Base-by-base conservation (phyloP, 1,139 yeast genomes). In the Saccharomycopsis phalli region DNA sequence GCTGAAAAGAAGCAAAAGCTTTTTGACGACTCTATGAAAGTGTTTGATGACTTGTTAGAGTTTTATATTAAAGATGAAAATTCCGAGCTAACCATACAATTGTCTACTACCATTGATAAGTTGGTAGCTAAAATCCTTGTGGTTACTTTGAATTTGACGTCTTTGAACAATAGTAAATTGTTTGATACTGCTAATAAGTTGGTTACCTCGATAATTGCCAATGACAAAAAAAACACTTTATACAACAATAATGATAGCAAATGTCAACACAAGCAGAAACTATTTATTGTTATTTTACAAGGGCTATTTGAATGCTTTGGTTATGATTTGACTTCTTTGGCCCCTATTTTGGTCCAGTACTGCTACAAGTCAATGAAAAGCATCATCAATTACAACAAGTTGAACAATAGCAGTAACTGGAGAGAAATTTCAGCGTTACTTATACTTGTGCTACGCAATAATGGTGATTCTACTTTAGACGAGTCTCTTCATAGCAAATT, bases 241-340 rank as follows among this genome's bases (percentile, higher is more conserved):
- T 44, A 32, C 21, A 39, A 38, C 4, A 17, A 21, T 14, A 22
- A 27, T 7, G 31, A 37, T 3, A 33, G 25, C 10, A 34, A 38
- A 10, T 11, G 10, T 11, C 21, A 32, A n/a, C 27, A 19, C 8
- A 37, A 31, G 16, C 38, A 36, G 14, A 17, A 17, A 8, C 11
- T 44, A 8, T 21, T 36, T n/a, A 35, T 43, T 4, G 22, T 36
- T n/a, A 20, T 42, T n/a, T 37, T 45, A 19, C 27, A 40, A 22
- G 36, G 37, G n/a, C 14, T 43, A 8, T 45, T 45, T 28, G 41
- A 37, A 8, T 34, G 23, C 23, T 45, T 28, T 29, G 46, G 48
- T 4, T 43, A 40, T 21, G 46, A 45, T 23, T 36, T 45, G 23
- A 40, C 45, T 4, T 45, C 48, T 3, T 40, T 45, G 14, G 46